phyloP scores from a whole-genome alignment of 768 basidiomycete species.

The Hebeloma cylindrosporum region DNA sequence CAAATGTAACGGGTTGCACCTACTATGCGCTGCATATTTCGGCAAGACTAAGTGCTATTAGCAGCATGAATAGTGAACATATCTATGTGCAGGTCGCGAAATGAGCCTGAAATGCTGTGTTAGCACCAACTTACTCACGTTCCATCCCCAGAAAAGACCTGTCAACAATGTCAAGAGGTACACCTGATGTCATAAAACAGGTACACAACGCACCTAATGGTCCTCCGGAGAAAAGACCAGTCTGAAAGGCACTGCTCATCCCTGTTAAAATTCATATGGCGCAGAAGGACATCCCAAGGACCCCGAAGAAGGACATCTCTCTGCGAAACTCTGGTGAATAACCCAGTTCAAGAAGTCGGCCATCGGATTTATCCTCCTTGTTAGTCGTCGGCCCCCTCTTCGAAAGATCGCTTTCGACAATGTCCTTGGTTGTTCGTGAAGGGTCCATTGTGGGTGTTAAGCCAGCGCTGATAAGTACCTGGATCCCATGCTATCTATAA shows the following conservation, averaged over 20 bases:
- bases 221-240: constrained; percentile 57
- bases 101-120: too few species aligned
- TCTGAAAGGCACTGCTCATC: constrained; percentile 61
- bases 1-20: constrained; percentile 17
- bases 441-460: too few species aligned
- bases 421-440: too few species aligned
- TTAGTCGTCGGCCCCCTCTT: too few species aligned
- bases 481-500: too few species aligned
- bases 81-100: constrained; percentile 29
- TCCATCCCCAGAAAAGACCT: constrained; percentile 63
- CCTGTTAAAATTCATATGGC: constrained; percentile 61
- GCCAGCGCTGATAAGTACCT: too few species aligned
- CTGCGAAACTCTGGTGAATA: constrained; percentile 57
- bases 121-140: constrained; percentile 42
- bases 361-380: constrained; percentile 31
- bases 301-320: constrained; percentile 59
- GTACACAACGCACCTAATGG: constrained; percentile 38
- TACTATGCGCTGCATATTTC: constrained; percentile 62
- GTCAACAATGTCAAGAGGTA: neutral
- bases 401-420: too few species aligned
- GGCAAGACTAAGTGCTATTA: constrained; percentile 55
- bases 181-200: neutral
- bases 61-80: constrained; percentile 58
- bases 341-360: constrained; percentile 42
- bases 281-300: constrained; percentile 60